Base-by-base conservation (phyloP, 1,284 basidiomycete species). In the Pseudomicrostroma phylloplanum region DNA sequence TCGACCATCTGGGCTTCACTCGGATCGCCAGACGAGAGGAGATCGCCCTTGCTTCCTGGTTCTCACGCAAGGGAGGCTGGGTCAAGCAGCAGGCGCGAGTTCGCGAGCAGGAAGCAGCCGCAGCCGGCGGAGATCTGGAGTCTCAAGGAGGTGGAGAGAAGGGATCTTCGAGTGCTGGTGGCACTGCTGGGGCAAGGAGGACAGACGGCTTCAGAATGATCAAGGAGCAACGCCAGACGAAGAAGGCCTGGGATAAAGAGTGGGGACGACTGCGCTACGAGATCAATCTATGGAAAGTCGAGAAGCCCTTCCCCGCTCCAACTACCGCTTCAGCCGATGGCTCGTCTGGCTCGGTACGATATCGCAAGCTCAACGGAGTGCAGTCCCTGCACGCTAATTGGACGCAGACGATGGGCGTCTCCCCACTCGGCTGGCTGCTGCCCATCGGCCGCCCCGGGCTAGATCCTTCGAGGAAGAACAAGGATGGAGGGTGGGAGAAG, bases 321-420 rank as follows among this genome's bases (percentile, higher is more conserved):
- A 21, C 43, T 48, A 21, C 17, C 40, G 19, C 19, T 40, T 40
- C 55, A 17, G 21, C 6, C 26, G 15, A 2, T 11, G 19, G n/a
- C 43, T 2, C 23, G 46, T 9, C 15, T 36, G 9, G 30, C 30
- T 9, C n/a, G 2, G 26, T 19, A 54, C 19, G 17, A 21, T 19
- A 26, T n/a, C n/a, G 23, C 11, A 58, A 25, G 40, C 25, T n/a
- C 23, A 60, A 1, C 12, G 15, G n/a, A 19, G n/a, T 15, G 7
- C 26, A 19, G 19, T 15, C 42, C 30, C 13, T 15, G 19, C 25
- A 15, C n/a, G 2, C 26, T 6, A 89, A 88, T 67, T 92, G 89
- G 89, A 84, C 84, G 69, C 83, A 85, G 58, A 86, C 87, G 26
- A 91, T 92, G 88, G 90, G 90, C 6, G 74, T 73, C 48, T 83